Percentiles rank a stretch among this genome's conserved stretches.
Conservation (phyloP, 2,329 filamentous ascomycete genomes). For the Aspergillus cejpii region DNA sequence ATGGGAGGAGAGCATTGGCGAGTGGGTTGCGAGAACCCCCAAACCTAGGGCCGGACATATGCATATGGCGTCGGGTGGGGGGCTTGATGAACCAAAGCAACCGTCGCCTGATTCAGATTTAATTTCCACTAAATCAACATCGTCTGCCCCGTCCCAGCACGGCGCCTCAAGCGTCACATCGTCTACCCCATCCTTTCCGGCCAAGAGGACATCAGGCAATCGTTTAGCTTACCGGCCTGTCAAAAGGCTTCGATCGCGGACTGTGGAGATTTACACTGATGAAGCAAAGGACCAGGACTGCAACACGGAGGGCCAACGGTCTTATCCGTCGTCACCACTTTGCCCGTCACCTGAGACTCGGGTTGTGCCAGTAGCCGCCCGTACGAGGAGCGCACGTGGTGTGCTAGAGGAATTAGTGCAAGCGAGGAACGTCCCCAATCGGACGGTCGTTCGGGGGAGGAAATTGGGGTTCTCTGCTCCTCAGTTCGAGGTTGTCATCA, state of each 20-base stretch:
- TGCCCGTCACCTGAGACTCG: slow-evolving; percentile 6
- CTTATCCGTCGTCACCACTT: neutral
- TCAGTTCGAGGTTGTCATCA: slow-evolving; percentile 29
- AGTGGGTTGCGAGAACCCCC: slow-evolving; percentile 48
- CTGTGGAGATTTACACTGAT: slow-evolving; percentile 12
- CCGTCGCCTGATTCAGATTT: slow-evolving; percentile 16
- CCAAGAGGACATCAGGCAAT: slow-evolving; percentile 16
- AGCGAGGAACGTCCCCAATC: slow-evolving; percentile 8
- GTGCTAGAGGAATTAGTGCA: slow-evolving; percentile 17
- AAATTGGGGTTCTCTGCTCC: slow-evolving; percentile 1
- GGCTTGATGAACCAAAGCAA: slow-evolving; percentile 9
- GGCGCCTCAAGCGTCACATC: slow-evolving; percentile 27
- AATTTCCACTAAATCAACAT: slow-evolving; percentile 21
- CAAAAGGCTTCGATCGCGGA: slow-evolving; percentile 23
- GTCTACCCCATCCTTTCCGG: slow-evolving; percentile 23
- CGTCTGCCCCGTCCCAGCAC: slow-evolving; percentile 16
- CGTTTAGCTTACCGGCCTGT: slow-evolving; percentile 15
- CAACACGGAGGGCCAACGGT: neutral
- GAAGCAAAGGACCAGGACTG: slow-evolving; percentile 4
- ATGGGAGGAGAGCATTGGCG: slow-evolving; percentile 53
- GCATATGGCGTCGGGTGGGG: slow-evolving; percentile 3
- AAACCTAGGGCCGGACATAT: slow-evolving; percentile 16
- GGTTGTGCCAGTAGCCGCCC: slow-evolving; percentile 15
- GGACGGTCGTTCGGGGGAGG: neutral
- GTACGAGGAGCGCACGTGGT: slow-evolving; percentile 14